Conservation (phyloP, 495 filamentous ascomycete genomes). For the Entonaema liquescens region DNA sequence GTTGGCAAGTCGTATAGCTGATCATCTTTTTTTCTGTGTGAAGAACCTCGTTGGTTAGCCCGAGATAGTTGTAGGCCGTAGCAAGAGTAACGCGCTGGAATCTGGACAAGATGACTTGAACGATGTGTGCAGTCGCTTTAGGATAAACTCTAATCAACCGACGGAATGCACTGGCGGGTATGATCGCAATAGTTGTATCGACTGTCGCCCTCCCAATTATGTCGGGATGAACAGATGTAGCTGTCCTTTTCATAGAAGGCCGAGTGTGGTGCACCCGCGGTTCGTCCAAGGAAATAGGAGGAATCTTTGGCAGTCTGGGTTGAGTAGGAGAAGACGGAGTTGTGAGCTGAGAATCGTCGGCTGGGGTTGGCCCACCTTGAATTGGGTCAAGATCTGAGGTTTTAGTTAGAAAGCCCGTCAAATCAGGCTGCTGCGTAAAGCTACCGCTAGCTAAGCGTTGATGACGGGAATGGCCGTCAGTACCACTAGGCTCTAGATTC, state of each 20-base stretch:
- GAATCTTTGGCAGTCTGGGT: conserved; percentile 59
- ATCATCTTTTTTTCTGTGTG: conserved; percentile 92
- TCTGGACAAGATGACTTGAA: conserved; percentile 93
- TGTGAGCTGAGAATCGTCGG: conserved; percentile 33
- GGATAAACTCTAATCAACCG: conserved; percentile 95
- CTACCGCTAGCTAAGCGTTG: conserved; percentile 56
- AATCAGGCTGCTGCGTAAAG: conserved; percentile 54
- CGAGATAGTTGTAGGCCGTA: conserved; percentile 92
- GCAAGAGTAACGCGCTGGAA: conserved; percentile 94
- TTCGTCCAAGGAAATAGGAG: conserved; percentile 77
- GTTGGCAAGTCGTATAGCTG: conserved; percentile 86
- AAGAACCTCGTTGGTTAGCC: conserved; percentile 87
- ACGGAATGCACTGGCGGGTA: conserved; percentile 93
- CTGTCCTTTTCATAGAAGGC: conserved; percentile 49
- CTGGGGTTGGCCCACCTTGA: conserved; percentile 1
- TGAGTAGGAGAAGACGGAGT: conserved; percentile 35
- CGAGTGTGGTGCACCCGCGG: conserved; percentile 43
- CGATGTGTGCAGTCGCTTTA: conserved; percentile 94
- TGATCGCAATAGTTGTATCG: conserved; percentile 97
- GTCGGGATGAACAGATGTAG: conserved; percentile 90
- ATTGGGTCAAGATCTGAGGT: conserved; percentile 3
- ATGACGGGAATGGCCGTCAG: conserved; percentile 24
- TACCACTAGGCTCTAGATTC: conserved; percentile 18
- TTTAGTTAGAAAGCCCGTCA: conserved; percentile 37
- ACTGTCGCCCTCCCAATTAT: conserved; percentile 96